Evolutionary conservation across 2,329 filamentous ascomycete species (phyloP).

Genomic region (Bipolaris bicolor): DNA sequence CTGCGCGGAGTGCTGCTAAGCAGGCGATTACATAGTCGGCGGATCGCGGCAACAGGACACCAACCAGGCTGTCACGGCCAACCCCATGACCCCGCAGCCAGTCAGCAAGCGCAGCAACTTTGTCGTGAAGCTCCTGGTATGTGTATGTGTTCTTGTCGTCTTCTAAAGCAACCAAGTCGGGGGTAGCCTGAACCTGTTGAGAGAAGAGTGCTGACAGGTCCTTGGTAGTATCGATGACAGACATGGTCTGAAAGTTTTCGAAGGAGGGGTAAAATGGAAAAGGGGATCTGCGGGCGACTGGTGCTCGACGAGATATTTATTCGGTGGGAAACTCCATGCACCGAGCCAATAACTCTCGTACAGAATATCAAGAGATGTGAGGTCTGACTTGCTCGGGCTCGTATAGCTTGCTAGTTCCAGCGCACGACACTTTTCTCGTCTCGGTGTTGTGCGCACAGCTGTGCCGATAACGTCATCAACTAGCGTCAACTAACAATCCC

Average conservation of each 20-base stretch:
- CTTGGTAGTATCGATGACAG: constrained; percentile 72
- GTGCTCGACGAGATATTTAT: constrained; percentile 30
- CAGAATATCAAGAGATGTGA: constrained; percentile 25
- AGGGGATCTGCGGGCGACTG: constrained; percentile 9
- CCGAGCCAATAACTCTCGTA: constrained; percentile 21
- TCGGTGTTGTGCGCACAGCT: constrained; percentile 16
- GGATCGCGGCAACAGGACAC: constrained; percentile 75
- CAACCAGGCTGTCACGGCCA: constrained; percentile 74
- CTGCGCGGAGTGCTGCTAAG: constrained; percentile 76
- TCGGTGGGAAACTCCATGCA: constrained; percentile 19
- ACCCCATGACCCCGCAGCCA: constrained; percentile 72
- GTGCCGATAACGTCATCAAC: constrained; percentile 30
- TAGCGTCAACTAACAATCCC: constrained; percentile 16
- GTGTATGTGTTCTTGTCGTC: constrained; percentile 71
- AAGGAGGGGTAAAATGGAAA: constrained; percentile 13
- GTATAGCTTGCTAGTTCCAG: constrained; percentile 20
- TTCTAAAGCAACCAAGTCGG: constrained; percentile 73
- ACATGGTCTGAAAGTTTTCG: constrained; percentile 54
- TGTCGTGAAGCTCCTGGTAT: constrained; percentile 73
- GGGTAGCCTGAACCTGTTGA: constrained; percentile 71
- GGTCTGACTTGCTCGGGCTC: constrained; percentile 24
- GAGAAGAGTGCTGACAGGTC: constrained; percentile 75
- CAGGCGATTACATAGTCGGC: constrained; percentile 81
- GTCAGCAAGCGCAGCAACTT: constrained; percentile 68
- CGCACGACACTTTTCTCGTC: constrained; percentile 15